Evolutionary conservation across 495 filamentous ascomycete species (phyloP).

Genomic region (Xylaria curta): DNA sequence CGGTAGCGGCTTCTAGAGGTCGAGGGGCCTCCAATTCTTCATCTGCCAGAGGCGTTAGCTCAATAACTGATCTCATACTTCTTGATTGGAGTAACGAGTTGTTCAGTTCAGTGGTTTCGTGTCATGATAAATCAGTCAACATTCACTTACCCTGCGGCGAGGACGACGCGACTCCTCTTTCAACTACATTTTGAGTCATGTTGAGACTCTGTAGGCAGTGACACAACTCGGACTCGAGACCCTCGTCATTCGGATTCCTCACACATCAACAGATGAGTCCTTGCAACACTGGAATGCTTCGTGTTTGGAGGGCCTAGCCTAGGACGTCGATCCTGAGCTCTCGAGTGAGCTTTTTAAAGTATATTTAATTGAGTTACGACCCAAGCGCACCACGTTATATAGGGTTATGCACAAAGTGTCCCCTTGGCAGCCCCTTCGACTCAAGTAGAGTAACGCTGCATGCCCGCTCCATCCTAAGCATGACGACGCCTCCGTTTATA

Average conservation of each 20-base stretch:
- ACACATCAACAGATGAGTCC: neutral
- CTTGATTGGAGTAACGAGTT: too few relatives aligned
- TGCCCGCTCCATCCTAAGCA: neutral
- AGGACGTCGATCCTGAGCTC: neutral
- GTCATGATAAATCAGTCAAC: neutral
- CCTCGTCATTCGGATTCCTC: neutral
- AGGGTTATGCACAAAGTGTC: neutral
- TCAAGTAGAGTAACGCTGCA: neutral
- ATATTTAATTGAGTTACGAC: neutral
- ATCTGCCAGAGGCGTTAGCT: neutral
- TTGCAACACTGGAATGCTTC: neutral
- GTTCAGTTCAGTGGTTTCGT: too few relatives aligned
- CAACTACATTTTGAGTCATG: conserved; percentile 5
- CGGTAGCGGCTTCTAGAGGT: neutral
- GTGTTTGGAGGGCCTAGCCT: too few relatives aligned
- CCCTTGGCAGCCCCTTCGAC: neutral
- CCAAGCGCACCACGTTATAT: neutral
- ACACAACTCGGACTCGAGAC: neutral
- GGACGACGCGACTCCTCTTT: neutral
- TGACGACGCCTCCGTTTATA: neutral
- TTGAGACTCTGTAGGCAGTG: neutral
- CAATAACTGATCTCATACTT: too few relatives aligned
- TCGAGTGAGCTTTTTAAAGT: neutral
- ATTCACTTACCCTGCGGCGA: neutral
- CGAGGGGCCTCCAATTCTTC: neutral